These are phyloP conservation scores for Phaeosphaeriaceae sp. DNA, from an alignment of 2,329 filamentous ascomycete genomes.

Conservation along the genomic window DNA sequence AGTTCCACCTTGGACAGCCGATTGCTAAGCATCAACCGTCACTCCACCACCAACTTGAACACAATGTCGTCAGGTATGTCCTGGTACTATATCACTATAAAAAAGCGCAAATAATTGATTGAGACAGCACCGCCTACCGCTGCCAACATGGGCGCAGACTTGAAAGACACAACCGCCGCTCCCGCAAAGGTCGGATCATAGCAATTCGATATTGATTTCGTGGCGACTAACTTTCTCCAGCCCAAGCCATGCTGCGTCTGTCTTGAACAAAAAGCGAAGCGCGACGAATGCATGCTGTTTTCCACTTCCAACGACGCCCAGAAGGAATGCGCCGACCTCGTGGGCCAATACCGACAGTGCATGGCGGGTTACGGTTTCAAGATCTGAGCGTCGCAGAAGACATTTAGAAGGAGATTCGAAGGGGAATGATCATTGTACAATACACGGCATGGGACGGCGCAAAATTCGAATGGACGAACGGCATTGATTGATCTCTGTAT, in stretches of 20 bases:
- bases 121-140: slow-evolving; percentile 37
- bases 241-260: slow-evolving; percentile 93
- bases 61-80: slow-evolving; percentile 44
- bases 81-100: neutral
- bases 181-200: slow-evolving; percentile 55
- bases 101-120: neutral
- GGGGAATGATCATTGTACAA: slow-evolving; percentile 32
- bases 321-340: slow-evolving; percentile 80
- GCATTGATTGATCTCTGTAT: slow-evolving; percentile 30
- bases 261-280: slow-evolving; percentile 89
- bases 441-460: slow-evolving; percentile 42
- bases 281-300: slow-evolving; percentile 99
- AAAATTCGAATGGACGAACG: slow-evolving; percentile 30
- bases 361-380: slow-evolving; percentile 95
- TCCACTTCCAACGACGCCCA: slow-evolving; percentile 83
- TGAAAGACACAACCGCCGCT: slow-evolving; percentile 49
- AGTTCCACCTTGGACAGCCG: slow-evolving; percentile 12
- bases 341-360: slow-evolving; percentile 86
- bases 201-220: neutral
- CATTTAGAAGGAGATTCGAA: neutral
- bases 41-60: slow-evolving; percentile 22
- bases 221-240: slow-evolving; percentile 2
- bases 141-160: slow-evolving; percentile 56
- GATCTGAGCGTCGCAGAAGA: slow-evolving; percentile 31
- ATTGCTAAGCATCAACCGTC: slow-evolving; percentile 37